phyloP scores from a whole-genome alignment of 805 yeast species.

The Ascoidea rubescens region DNA sequence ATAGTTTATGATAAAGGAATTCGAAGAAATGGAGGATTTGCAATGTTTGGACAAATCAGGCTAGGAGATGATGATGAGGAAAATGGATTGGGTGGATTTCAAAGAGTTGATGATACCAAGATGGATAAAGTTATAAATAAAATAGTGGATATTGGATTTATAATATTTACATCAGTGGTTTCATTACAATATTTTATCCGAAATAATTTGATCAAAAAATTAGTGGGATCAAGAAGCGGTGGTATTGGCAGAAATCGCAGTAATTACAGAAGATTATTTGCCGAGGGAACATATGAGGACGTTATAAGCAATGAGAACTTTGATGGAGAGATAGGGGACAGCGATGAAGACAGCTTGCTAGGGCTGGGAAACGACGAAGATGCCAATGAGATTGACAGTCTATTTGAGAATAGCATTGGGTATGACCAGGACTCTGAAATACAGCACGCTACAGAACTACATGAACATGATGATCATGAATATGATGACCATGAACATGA shows the following conservation, averaged over 20 bases:
- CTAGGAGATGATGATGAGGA: slow-evolving; percentile 54
- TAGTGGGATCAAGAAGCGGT: slow-evolving; percentile 14
- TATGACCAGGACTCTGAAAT: slow-evolving; percentile 13
- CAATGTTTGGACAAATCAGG: slow-evolving; percentile 74
- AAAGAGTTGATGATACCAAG: slow-evolving; percentile 47
- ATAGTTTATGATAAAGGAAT: slow-evolving; percentile 73
- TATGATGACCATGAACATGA: too few relatives aligned
- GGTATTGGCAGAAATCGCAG: slow-evolving; percentile 18
- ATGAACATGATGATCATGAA: too few relatives aligned
- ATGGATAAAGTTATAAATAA: slow-evolving; percentile 46
- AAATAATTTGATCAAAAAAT: slow-evolving; percentile 7
- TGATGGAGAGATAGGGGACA: slow-evolving; percentile 14
- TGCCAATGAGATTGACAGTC: slow-evolving; percentile 32
- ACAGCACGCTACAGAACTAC: too few relatives aligned
- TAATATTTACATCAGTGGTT: slow-evolving; percentile 25
- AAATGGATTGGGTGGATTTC: slow-evolving; percentile 17
- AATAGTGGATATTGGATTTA: slow-evolving; percentile 44
- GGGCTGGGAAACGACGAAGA: slow-evolving; percentile 29
- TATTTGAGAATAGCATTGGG: slow-evolving; percentile 21
- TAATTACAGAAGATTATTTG: slow-evolving; percentile 17
- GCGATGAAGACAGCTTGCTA: slow-evolving; percentile 21
- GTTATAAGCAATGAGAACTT: slow-evolving; percentile 6
- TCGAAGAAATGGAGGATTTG: slow-evolving; percentile 63
- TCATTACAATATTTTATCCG: slow-evolving; percentile 9
- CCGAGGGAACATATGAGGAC: slow-evolving; percentile 18